A percentile compares a stretch with the other conserved stretches of the same genome.
These are phyloP conservation scores for Coelastrella sp. DNA, from an alignment of 139 green algal species.

Conservation along the genomic window DNA sequence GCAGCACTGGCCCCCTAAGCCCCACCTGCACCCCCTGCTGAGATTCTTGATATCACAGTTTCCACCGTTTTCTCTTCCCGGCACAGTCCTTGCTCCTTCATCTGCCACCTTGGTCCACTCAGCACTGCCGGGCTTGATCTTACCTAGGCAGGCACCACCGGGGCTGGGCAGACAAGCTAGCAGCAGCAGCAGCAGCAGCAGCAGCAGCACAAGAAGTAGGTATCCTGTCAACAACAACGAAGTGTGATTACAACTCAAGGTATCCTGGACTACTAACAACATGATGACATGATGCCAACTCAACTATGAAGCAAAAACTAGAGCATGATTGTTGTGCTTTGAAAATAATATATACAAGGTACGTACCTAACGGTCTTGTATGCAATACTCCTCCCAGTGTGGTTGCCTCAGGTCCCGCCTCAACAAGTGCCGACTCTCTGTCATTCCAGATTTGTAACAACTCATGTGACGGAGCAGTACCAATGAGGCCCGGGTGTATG, in stretches of 20 bases:
- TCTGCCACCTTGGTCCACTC: slow-evolving; percentile 64
- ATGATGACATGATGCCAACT: no score
- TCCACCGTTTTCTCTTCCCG: slow-evolving; percentile 77
- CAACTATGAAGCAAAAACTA: neutral
- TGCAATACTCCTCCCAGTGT: slow-evolving; percentile 71
- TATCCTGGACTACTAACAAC: no score
- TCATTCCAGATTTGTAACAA: slow-evolving; percentile 84
- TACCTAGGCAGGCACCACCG: slow-evolving; percentile 68
- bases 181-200: neutral
- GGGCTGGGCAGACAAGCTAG: slow-evolving; percentile 72
- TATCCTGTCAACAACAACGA: neutral
- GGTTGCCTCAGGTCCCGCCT: slow-evolving; percentile 51
- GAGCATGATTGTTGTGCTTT: neutral
- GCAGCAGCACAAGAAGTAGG: neutral
- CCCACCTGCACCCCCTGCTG: slow-evolving; percentile 59
- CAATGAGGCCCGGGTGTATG: slow-evolving; percentile 63
- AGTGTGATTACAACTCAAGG: neutral
- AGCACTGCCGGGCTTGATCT: slow-evolving; percentile 35
- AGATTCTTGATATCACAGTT: slow-evolving; percentile 91
- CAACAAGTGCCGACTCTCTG: slow-evolving; percentile 69
- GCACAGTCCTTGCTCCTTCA: slow-evolving; percentile 81
- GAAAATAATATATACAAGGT: neutral
- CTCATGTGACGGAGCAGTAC: slow-evolving; percentile 78
- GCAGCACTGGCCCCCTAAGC: neutral
- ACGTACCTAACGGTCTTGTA: slow-evolving; percentile 72